These are phyloP conservation scores for Meredithiella fracta DNA, from an alignment of 2,329 filamentous ascomycete genomes.

Conservation along the genomic window DNA sequence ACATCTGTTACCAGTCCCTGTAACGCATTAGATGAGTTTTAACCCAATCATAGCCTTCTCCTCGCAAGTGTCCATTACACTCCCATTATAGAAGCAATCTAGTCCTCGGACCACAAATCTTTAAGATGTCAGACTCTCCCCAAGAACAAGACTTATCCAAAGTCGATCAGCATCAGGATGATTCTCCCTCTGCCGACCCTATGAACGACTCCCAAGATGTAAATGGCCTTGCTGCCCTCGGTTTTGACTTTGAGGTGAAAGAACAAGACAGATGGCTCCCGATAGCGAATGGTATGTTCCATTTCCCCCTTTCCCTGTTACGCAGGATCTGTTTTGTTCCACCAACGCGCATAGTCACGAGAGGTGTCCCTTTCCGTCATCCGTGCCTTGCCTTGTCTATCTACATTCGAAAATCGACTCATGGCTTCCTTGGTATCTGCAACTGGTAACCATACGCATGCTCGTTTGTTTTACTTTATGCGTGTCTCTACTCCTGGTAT, in stretches of 20 bases:
- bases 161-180: conserved; percentile 44
- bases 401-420: too few relatives aligned
- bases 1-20: neutral
- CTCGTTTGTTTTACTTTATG: neutral
- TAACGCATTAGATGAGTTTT: neutral
- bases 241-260: conserved; percentile 95
- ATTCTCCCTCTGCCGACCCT: conserved; percentile 35
- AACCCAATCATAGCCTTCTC: neutral
- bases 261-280: conserved; percentile 99
- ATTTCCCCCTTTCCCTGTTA: neutral
- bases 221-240: conserved; percentile 52
- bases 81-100: too few relatives aligned
- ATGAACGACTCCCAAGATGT: conserved; percentile 76
- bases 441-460: neutral
- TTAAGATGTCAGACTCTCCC: conserved; percentile 60
- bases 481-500: neutral
- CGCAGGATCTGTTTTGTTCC: neutral
- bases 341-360: neutral
- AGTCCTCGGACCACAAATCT: neutral
- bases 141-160: conserved; percentile 63
- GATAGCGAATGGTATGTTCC: conserved; percentile 96
- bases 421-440: neutral
- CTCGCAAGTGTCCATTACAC: neutral
- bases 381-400: too few relatives aligned
- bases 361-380: too few relatives aligned